Base-by-base conservation (phyloP, 1,139 yeast species). In the Scheffersomyces insectosa region DNA sequence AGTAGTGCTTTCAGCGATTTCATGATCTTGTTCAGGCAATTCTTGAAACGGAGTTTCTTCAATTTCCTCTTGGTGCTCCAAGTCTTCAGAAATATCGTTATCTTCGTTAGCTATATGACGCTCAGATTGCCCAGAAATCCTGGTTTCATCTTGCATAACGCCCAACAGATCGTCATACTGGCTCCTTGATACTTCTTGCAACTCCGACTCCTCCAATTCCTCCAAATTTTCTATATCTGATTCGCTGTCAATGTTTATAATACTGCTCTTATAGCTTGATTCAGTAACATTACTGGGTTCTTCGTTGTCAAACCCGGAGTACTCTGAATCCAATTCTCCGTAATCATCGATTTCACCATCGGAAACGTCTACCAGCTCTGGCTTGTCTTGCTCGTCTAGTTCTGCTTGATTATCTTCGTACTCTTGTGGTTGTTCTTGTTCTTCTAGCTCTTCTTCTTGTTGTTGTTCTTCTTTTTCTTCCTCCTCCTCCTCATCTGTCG, bases 261-360 rank as follows among this genome's bases (percentile, higher is more conserved):
- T 20, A 31, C 34, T 31, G 34, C 20, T 15, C 34, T 31, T 20
- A 31, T 30, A 13, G 10, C 20, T 33, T n/a, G 36, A 12, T 5
- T 30, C 34, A 31, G 14, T 32, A 8, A 33, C 35, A 16, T 30
- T 25, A n/a, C 23, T 27, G 34, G 10, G 2, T 13, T 15, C n/a
- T 14, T 31, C 34, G 20, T 31, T 5, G 9, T 30, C 30, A 36
- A 57, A 53, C 42, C 58, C 54, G 40, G 45, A 41, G 59, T 85
- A 74, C 10, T 37, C 39, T 27, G 37, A 11, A 14, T 20, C 27
- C 5, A 31, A 39, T 14, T 20, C 32, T 23, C 36, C 16, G 11
- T 36, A 23, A 32, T 34, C 28, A 15, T 25, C 25, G 15, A 33
- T 12, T 16, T 28, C 39, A 15, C 8, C 38, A 29, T 15, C 36